Evolutionary conservation across 2,329 filamentous ascomycete species (phyloP), one percentile per base, ranked within the genome.

Genomic region (Beauveria brongniartii): DNA sequence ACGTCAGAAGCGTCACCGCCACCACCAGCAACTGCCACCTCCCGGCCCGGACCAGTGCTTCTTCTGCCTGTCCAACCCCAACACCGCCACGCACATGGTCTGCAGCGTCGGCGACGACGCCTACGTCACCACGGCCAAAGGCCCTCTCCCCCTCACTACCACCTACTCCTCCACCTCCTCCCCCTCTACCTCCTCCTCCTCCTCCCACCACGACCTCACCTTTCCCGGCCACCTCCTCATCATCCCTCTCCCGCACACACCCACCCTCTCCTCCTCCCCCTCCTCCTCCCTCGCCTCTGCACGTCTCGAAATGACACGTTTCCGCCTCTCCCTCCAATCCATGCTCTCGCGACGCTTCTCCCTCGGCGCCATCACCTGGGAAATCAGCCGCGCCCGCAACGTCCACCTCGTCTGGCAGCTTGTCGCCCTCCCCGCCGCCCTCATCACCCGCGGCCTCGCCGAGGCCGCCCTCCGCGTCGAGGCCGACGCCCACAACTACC

Each of bases 401-500:
- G 86, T 97, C 61, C 94, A 99, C 71, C 82, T 88, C 1, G 93
- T 97, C 70, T 97, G 92, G 94, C 95, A 99, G 74, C 89, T 95
- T 66, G 77, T 97, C 34, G 91, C 94, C 1, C 79, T 95, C 0
- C 83, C 89, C 0, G 78, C 82, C 0, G 80, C 88, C 10, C 77
- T 91, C 50, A 82, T 96, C 55, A 77, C 75, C 22, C 85, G 85
- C 52, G 89, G 90, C 0, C 79, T 96, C 1, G 90, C 96, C 0
- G 91, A 96, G 71, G 91, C 90, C 0, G 93, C 88, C 0, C 97
- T 99, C 76, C 87, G 88, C 58, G 90, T 95, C 1, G 86, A 96
- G 70, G 92, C 91, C 0, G 89, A 96, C 71, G 95, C 96, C 66
- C 70, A 79, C 52, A 73, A 78, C 61, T 82, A 83, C 61, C 83